Base-by-base conservation (phyloP, 306 rosid genomes). In the Heteromeles arbutifolia region DNA sequence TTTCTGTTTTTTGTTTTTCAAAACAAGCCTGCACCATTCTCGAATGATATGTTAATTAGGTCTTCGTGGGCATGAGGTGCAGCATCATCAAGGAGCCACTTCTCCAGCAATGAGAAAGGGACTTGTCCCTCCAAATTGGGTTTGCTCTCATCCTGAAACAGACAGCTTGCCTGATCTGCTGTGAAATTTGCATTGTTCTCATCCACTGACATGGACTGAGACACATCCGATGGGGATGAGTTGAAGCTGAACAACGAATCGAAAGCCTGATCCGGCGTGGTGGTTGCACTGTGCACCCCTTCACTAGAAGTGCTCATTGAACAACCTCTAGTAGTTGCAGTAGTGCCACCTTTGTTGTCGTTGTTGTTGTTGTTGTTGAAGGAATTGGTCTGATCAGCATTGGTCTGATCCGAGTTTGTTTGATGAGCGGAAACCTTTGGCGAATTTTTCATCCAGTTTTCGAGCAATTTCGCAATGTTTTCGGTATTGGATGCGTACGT, bases 1-100 rank as follows among this genome's bases (percentile, higher is more conserved):
- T 18, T 53, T 3, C 4, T 53, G 7, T 45, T 12, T 19, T 59
- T 11, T 13, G 8, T 8, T 22, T 9, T 14, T 74, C 64, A 90
- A 75, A 87, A 87, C 75, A 90, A 82, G 58, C 67, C 80, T 31
- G 77, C 58, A 8, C 75, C 65, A 69, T 80, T 85, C 31, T 86
- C 87, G 34, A 90, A 44, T 29, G 95, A 82, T 84, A 89, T 81
- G 82, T 74, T 72, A 32, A 93, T 81, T 22, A 89, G 85, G 67
- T 86, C 87, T 19, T 81, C 92, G 28, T 83, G 90, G 65, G 85
- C 86, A 12, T 88, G 91, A 84, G 65, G 74, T 6, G 86, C 78
- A 1, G 83, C 87, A 65, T 92, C 98, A 41, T 94, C 97, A 53
- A 88, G 85, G 1, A 94, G 90, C 98, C 98, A 94, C 61, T 88